Evolutionary conservation across 2,329 filamentous ascomycete species (phyloP), one percentile per base, ranked within the genome.

Genomic region (Colletotrichum aenigma): DNA sequence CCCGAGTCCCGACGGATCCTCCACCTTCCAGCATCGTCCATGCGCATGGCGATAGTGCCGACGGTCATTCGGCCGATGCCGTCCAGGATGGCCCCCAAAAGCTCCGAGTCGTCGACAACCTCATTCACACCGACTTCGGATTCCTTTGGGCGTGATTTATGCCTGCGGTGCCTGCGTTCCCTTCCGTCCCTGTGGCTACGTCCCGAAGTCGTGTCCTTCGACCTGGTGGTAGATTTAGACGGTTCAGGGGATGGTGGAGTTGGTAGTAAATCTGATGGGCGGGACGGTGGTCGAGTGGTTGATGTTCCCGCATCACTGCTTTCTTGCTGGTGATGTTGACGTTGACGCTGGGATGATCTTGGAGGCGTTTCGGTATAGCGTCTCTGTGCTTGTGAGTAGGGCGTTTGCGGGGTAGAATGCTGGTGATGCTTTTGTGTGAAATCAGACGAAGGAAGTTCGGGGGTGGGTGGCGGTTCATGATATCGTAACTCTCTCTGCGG

Each of bases 21-120:
- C 86, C 86, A 88, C 55, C 86, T 81, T 4, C 86, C 86, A 13
- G 81, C 82, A 16, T 83, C 80, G 62, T 87, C 84, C 77, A 81
- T 79, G 34, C 76, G 75, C 83, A 88, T 86, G 21, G 79, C 78
- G 24, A 74, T 58, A 5, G 70, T 74, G 21, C 70, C 74, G 13
- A 87, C 79, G 34, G 74, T 70, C 60, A 84, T 79, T 9, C 80
- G 79, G 7, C 81, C 81, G 7, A 87, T 83, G 4, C 83, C 85
- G 4, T 85, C 81, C 7, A 87, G 64, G 1, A 87, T 79, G 16
- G 82, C 79, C 24, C 83, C 80, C 26, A 86, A 78, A 3, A 85
- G 76, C 28, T 82, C 82, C 7, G 79, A 78, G 7, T 83, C 81
- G 32, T 85, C 80, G 2, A 77, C 71, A 34, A 21, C 52, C 26